Percentiles rank a stretch among this genome's conserved stretches.
Conservation (phyloP, 305 asterid genomes). For the Stenogyne calaminthoides region DNA sequence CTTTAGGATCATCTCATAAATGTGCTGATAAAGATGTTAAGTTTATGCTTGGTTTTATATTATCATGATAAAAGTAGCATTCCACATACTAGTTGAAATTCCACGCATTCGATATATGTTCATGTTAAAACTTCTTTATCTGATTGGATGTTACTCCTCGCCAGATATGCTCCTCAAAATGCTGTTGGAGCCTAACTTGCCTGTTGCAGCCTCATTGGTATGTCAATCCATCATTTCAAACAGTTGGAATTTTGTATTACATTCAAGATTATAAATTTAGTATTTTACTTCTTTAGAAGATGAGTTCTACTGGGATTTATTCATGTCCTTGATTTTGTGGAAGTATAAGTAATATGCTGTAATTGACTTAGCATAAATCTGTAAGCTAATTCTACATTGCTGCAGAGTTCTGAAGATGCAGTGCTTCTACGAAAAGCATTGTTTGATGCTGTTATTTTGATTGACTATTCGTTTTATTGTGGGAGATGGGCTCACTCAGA, state of each 20-base stretch:
- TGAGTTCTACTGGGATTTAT: background rate
- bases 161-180: constrained; percentile 64
- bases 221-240: constrained; percentile 16
- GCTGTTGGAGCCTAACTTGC: constrained; percentile 61
- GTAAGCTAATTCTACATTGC: constrained; percentile 28
- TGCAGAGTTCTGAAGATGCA: constrained; percentile 59
- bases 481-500: constrained; percentile 51
- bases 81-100: constrained; percentile 8
- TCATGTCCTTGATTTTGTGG: constrained; percentile 14
- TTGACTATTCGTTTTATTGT: constrained; percentile 55
- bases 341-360: constrained; percentile 7
- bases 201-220: constrained; percentile 60
- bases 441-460: constrained; percentile 62
- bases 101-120: background rate
- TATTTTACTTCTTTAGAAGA: constrained; percentile 7
- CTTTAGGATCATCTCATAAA: background rate
- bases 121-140: constrained; percentile 1
- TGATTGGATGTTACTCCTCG: constrained; percentile 38
- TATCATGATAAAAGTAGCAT: constrained; percentile 13
- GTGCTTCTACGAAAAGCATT: constrained; percentile 48
- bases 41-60: constrained; percentile 5
- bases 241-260: constrained; percentile 11
- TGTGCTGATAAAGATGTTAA: constrained; percentile 3
- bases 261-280: constrained; percentile 14
- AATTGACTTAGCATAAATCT: constrained; percentile 17